A percentile compares a stretch with the other conserved stretches of the same genome.
Conservation (phyloP, 352 stramenopile genomes). For the Phytophthora pinifolia region DNA sequence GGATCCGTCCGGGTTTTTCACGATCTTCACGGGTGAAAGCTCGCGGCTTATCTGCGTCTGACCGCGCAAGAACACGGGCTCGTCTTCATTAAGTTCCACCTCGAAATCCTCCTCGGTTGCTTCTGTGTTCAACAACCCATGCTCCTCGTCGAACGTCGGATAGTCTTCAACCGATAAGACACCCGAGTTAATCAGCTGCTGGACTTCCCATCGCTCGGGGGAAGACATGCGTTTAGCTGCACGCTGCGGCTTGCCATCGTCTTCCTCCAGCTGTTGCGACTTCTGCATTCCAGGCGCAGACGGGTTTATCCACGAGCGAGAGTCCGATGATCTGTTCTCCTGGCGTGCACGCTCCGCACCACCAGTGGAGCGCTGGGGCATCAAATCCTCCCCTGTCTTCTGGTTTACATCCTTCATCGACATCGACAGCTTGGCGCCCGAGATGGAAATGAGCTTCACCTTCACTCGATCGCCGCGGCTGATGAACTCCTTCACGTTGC, state of each 20-base stretch:
- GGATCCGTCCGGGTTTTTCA: conserved; percentile 99
- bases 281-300: conserved; percentile 82
- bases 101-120: conserved; percentile 88
- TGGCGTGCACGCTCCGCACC: conserved; percentile 54
- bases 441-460: conserved; percentile 97
- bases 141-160: conserved; percentile 96
- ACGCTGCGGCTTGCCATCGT: conserved; percentile 72
- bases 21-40: conserved; percentile 96
- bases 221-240: conserved; percentile 92
- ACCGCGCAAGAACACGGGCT: conserved; percentile 96
- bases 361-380: conserved; percentile 88
- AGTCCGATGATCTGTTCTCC: conserved; percentile 50
- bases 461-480: conserved; percentile 91
- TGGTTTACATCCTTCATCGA: conserved; percentile 98
- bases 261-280: conserved; percentile 58
- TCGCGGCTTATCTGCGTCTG: conserved; percentile 92
- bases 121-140: conserved; percentile 78
- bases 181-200: conserved; percentile 97
- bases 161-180: conserved; percentile 98
- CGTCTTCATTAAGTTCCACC: conserved; percentile 97
- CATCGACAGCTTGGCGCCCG: conserved; percentile 89
- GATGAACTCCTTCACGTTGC: conserved; percentile 88
- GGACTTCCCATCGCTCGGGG: conserved; percentile 96
- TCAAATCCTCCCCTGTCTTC: conserved; percentile 92
- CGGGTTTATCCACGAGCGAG: conserved; percentile 84